phyloP scores from a whole-genome alignment of 768 basidiomycete genomes.

The Ephemerocybe angulata region DNA sequence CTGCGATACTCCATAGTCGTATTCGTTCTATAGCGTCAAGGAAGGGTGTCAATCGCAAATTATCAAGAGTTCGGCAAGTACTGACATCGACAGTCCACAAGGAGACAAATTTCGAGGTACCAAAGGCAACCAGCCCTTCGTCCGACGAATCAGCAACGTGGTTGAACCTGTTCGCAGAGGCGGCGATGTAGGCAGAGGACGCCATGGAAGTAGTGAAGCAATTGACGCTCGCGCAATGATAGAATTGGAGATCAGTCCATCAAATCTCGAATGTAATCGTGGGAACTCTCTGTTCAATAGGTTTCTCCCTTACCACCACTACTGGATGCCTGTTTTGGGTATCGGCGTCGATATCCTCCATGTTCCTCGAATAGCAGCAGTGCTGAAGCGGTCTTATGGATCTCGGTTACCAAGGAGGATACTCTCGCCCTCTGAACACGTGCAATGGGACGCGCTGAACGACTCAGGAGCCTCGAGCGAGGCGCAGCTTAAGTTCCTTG shows the following conservation, averaged over 20 bases:
- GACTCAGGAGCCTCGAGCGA: constrained; percentile 14
- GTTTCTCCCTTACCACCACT: neutral
- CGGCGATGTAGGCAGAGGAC: constrained; percentile 40
- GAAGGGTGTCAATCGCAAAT: constrained; percentile 4
- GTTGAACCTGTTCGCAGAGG: constrained; percentile 45
- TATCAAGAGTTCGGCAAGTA: neutral
- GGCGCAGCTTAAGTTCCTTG: constrained; percentile 49
- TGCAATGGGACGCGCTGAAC: constrained; percentile 35
- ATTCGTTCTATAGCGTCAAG: constrained; percentile 35
- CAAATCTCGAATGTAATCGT: neutral
- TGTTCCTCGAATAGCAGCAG: constrained; percentile 56
- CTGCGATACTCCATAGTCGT: constrained; percentile 52
- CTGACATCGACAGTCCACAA: constrained; percentile 44
- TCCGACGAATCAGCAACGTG: constrained; percentile 46
- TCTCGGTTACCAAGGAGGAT: constrained; percentile 56
- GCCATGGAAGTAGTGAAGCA: constrained; percentile 9
- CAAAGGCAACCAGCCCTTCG: constrained; percentile 43
- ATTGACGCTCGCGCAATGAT: neutral
- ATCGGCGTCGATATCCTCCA: constrained; percentile 75
- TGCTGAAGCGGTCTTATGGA: constrained; percentile 48
- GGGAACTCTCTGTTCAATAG: neutral
- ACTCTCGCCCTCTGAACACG: constrained; percentile 48
- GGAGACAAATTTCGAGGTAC: constrained; percentile 41
- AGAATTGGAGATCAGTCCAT: neutral
- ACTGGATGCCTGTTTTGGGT: constrained; percentile 60